phyloP scores from a whole-genome alignment of 257 asterid genomes.

The Fraxinus anomala region DNA sequence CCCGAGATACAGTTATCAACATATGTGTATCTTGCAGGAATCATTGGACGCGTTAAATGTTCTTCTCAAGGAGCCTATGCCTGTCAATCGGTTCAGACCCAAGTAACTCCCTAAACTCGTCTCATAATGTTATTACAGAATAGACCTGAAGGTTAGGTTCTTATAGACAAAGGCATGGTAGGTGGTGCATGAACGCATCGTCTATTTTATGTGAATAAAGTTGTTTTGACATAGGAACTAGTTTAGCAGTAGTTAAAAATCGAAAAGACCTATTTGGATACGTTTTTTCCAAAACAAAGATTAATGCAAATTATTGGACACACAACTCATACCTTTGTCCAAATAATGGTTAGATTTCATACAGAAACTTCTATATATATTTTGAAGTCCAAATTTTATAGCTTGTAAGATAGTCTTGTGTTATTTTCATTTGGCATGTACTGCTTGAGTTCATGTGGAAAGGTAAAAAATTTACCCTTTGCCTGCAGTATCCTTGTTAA shows the following conservation, averaged over 20 bases:
- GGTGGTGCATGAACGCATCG: not conserved
- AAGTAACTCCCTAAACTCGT: conserved; percentile 38
- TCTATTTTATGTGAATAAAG: not conserved
- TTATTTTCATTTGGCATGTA: conserved; percentile 10
- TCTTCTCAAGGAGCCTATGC: conserved; percentile 53
- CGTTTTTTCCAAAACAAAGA: not conserved
- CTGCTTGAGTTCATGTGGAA: conserved; percentile 31
- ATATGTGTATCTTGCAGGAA: conserved; percentile 38
- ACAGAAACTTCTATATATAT: too few species aligned
- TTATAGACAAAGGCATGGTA: not conserved
- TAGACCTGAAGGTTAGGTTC: not conserved
- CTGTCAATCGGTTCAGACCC: conserved; percentile 62
- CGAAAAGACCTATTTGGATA: too few species aligned
- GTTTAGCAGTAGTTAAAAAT: too few species aligned
- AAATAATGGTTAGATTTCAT: not conserved
- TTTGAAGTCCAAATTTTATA: not conserved
- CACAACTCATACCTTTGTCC: not conserved
- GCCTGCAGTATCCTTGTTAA: conserved; percentile 62
- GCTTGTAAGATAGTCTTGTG: not conserved
- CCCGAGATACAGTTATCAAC: not conserved
- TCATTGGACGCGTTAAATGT: conserved; percentile 56
- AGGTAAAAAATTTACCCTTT: conserved; percentile 7
- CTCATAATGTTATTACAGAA: not conserved
- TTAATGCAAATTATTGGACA: not conserved
- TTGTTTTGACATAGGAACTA: too few species aligned